Percentiles rank a stretch among this genome's conserved stretches.
These are phyloP conservation scores for Solanum peruvianum DNA, from an alignment of 257 asterid species.

Conservation along the genomic window DNA sequence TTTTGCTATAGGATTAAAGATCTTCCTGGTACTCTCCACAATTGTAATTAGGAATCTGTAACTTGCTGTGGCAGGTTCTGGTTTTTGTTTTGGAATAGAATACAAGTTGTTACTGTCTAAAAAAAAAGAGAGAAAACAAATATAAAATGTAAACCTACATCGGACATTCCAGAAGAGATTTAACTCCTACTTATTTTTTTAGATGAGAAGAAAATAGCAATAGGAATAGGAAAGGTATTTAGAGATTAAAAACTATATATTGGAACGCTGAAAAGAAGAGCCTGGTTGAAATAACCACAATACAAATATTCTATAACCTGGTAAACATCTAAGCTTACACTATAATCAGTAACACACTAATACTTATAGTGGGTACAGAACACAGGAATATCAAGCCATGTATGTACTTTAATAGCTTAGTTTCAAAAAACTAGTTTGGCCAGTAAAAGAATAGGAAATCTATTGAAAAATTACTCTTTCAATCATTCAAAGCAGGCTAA, in stretches of 20 bases:
- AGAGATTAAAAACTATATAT: neutral
- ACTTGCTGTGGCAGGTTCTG: too few species aligned
- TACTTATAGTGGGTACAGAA: neutral
- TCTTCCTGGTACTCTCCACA: too few species aligned
- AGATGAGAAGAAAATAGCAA: neutral
- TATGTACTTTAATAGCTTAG: neutral
- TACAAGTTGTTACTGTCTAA: too few species aligned
- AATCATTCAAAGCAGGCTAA: neutral
- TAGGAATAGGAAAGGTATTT: neutral
- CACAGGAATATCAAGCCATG: neutral
- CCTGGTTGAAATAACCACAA: neutral
- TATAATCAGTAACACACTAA: neutral
- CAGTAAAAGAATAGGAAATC: neutral
- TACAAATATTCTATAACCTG: neutral
- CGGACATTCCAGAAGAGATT: neutral
- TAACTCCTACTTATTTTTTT: neutral
- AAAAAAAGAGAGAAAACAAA: neutral
- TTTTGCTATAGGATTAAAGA: too few species aligned
- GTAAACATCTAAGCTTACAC: neutral
- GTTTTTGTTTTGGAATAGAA: too few species aligned
- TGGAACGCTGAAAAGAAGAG: neutral
- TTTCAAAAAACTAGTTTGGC: neutral
- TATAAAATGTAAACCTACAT: neutral
- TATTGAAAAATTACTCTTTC: neutral
- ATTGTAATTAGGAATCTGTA: too few species aligned